Evolutionary conservation across 164 flowering plant species (phyloP), one percentile per base, ranked within the genome.

Genomic region (Buxus sempervirens): DNA sequence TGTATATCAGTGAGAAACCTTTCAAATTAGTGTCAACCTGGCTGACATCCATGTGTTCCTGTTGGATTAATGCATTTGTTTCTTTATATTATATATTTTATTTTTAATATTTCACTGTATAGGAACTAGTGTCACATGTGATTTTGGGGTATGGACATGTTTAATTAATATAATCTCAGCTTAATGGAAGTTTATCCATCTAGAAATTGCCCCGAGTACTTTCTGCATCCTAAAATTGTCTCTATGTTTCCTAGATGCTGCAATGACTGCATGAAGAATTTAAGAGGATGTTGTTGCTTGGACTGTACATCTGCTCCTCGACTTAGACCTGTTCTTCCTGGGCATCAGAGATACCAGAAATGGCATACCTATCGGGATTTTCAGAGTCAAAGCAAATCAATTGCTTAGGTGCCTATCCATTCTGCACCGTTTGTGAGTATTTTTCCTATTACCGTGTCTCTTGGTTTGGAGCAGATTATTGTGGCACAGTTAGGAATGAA

Each of bases 341-440:
- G 85, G 23, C 78, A 77, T 49, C 85, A 85, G 45, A 87, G 98
- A 84, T 93, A 93, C 74, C 32, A 86, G 59, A 93, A 93, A 69
- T 93, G 98, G 98, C 93, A 93, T 74, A 63, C 72, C 13, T 93
- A 93, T 72, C 74, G 95, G 49, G 93, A 90, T 66, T 21, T 64
- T 5, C 71, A 70, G 72, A 59, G 75, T 70, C 72, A 77, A 68
- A 69, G 58, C 68, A 75, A 26, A 14, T 26, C 20, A 26, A 16
- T 27, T 16, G n/a, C 22, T 45, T 45, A 45, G 51, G 12, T 3
- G 38, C 38, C 38, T 32, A 32, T 32, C 38, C 7, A 3, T 32
- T 32, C 38, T 45, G 51, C 12, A 45, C 12, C 51, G 12, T 45
- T 5, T 10, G 51, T 45, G 51, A 15, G 51, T 45, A 45, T 6